Base-by-base conservation (phyloP, 345 rosid species). In the Boechera divaricarpa region DNA sequence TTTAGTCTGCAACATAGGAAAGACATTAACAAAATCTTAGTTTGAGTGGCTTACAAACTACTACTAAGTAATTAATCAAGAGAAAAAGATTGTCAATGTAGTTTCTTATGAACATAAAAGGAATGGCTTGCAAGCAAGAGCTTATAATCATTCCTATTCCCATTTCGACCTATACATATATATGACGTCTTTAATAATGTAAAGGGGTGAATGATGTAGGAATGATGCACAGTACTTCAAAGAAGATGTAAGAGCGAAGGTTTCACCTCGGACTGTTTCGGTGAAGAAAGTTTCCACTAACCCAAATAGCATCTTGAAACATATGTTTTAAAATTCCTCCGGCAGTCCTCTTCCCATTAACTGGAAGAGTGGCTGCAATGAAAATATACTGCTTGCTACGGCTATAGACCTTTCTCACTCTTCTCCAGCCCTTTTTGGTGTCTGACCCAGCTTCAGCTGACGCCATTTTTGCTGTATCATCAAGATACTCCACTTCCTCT, bases 311-410 rank as follows among this genome's bases (percentile, higher is more conserved):
- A 85, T 89, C 91, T 31, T 92, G 96, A 82, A 95, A 92, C 94
- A 95, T 90, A 73, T 82, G 81, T 79, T 91, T 95, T 83, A 95
- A 78, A 76, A 92, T 78, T 45, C 86, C 99, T 3, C 98, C 99
- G 7, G 98, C 96, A 64, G 99, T 95, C 77, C 82, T 90, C 86
- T 89, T 92, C 68, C 99, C 99, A 18, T 95, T 95, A 67, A 85
- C 70, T 2, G 99, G 99, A 77, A 95, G 96, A 38, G 99, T 95
- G 26, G 99, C 99, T 36, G 99, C 99, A 77, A 95, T 89, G 78
- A 95, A 92, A 21, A 95, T 83, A 77, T 92, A 95, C 80, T 95
- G 99, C 83, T 95, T 95, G 74, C 97, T 90, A 52, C 96, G 87
- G 28, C 65, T 86, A 80, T 92, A 92, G 76, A 5, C 58, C 85